Evolutionary conservation across 2,329 filamentous ascomycete genomes (phyloP), one percentile per base, ranked within the genome.

Genomic region (Fusarium concolor): DNA sequence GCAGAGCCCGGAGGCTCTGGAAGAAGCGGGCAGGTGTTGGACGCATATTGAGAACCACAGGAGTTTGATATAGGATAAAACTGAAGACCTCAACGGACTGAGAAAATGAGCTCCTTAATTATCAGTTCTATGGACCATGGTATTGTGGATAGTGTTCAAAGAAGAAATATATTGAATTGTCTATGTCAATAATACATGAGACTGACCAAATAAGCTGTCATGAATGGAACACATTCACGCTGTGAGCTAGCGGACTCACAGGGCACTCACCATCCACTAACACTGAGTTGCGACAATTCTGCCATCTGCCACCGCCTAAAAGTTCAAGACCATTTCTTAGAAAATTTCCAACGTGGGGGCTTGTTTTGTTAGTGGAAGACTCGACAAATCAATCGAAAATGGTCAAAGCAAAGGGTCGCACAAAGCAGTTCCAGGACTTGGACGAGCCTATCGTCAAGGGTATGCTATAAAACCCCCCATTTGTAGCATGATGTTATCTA

Each of bases 371-470:
- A 56, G 57, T 56, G 47, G 38, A 56, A 49, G 46, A 63, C 56
- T 41, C 54, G 52, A 55, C 66, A 51, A 56, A 63, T 66, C 47
- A 77, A 74, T 75, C 73, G 62, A 81, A 71, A 64, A 89, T 89
- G 83, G 81, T 79, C 28, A 84, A 81, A 69, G 62, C 78, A 70
- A 86, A 84, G 64, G 83, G 86, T 53, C 82, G 86, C 44, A 85
- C 87, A 44, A 84, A 87, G 76, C 83, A 89, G 43, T 83, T 92
- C 69, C 84, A 87, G 57, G 87, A 90, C 51, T 80, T 87, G 41
- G 86, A 90, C 54, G 88, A 90, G 71, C 83, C 85, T 42, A 83
- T 87, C 46, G 83, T 82, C 2, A 87, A 88, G 79, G 90, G 90
- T 92, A 79, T 51, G 71, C 29, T 4, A 3, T 20, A 38, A 12